Evolutionary conservation across 495 filamentous ascomycete species (phyloP), one percentile per base, ranked within the genome.

Genomic region (Aspergillus diversus): DNA sequence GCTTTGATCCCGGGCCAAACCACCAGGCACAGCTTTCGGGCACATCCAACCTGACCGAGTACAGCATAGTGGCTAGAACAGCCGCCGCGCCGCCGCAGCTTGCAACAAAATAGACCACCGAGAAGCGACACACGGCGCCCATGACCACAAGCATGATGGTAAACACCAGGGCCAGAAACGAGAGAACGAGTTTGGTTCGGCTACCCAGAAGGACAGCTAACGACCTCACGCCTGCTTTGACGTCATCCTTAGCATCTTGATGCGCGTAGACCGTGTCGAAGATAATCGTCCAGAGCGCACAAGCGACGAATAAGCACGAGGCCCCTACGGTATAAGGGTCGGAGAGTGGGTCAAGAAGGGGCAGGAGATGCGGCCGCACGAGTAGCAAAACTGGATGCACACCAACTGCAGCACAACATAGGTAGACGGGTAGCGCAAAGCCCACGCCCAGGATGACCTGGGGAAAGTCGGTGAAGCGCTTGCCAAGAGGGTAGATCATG

Each of bases 211-310:
- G 55, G 11, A 82, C 63, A 12, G 78, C 79, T 68, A 78, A 69
- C 27, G 63, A 64, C 63, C 71, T 73, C 8, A 83, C 72, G 0
- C 80, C 79, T 0, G 67, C 74, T 42, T 77, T 72, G 31, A 72
- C 54, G 59, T 84, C 81, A 47, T 82, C 78, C 16, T 64, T 60
- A 5, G 72, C 9, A 63, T 83, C 80, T 59, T 81, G 80, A 63
- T 76, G 71, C 0, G 77, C 79, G 58, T 83, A 83, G 17, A 82
- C 68, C 2, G 73, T 80, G 61, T 83, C 82, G 65, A 77, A 82
- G 11, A 75, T 72, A 8, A 79, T 69, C 2, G 76, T 80, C 79
- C 79, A 82, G 5, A 76, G 16, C 5, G 75, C 48, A 51, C 73
- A 33, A 0, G 74, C 79, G 5, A 70, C 51, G 33, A 55, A 62